A percentile compares a stretch with the other conserved stretches of the same genome.
These are phyloP conservation scores for Saussurea involucrata DNA, from an alignment of 129 eudicot species.

Conservation along the genomic window DNA sequence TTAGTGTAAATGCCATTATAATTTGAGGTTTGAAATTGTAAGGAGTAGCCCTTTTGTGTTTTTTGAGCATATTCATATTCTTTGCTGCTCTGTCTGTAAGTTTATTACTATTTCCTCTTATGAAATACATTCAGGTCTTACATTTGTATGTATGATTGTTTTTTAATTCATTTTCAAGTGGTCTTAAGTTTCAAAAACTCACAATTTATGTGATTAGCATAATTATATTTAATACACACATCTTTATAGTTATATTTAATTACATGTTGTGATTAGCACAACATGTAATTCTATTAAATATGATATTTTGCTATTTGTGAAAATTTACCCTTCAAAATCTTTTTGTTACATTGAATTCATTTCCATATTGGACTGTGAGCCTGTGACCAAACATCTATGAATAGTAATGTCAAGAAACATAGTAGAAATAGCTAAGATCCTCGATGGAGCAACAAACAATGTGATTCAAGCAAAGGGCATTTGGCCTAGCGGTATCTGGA, in stretches of 20 bases:
- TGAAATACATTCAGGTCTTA: background rate
- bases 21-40: background rate
- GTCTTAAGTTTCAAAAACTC: background rate
- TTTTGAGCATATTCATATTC: background rate
- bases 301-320: background rate
- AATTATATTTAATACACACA: too few species aligned
- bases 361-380: background rate
- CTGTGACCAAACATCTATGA: background rate
- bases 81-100: background rate
- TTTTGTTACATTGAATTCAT: background rate
- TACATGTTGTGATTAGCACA: too few species aligned
- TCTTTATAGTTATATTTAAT: too few species aligned
- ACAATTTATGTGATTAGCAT: too few species aligned
- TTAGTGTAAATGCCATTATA: background rate
- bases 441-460: background rate
- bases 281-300: background rate
- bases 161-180: background rate
- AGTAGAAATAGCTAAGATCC: background rate
- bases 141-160: background rate
- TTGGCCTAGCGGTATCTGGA: too few species aligned
- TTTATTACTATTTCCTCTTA: background rate
- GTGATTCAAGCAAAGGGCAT: too few species aligned
- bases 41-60: constrained; percentile 1
- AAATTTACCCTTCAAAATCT: background rate
- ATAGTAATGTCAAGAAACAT: constrained; percentile 8